phyloP scores from a whole-genome alignment of 805 yeast species.

The Lachancea meyersii region DNA sequence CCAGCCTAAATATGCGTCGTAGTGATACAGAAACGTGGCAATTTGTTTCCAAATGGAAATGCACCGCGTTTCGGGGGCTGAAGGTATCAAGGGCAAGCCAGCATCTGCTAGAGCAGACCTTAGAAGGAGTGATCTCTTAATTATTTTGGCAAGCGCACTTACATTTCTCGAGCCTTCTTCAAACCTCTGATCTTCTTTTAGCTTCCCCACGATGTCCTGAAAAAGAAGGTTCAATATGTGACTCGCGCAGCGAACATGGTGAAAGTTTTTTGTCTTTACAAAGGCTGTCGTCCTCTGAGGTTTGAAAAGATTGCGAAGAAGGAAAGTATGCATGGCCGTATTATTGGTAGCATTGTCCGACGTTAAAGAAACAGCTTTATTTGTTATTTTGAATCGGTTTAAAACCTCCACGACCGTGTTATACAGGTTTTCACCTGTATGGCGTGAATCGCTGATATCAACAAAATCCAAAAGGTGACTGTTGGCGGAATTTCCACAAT shows the following conservation, averaged over 20 bases:
- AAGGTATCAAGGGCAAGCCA: slow-evolving; percentile 6
- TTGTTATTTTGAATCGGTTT: slow-evolving; percentile 1
- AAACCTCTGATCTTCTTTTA: not conserved
- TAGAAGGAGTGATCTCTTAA: not conserved
- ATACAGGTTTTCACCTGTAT: slow-evolving; percentile 1
- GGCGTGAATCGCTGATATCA: not conserved
- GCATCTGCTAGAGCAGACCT: slow-evolving; percentile 1
- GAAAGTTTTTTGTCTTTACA: not conserved
- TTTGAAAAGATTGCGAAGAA: not conserved
- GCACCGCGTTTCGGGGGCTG: slow-evolving; percentile 5
- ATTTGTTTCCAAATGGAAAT: slow-evolving; percentile 8
- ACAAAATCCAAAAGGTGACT: slow-evolving; percentile 11
- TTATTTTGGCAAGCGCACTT: slow-evolving; percentile 2
- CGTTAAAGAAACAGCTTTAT: slow-evolving; percentile 4
- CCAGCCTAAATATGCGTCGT: slow-evolving; percentile 1
- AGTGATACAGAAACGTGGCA: slow-evolving; percentile 2
- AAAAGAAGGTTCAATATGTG: slow-evolving; percentile 2
- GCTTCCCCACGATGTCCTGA: not conserved
- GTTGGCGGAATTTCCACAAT: not conserved
- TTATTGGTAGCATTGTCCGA: slow-evolving; percentile 4
- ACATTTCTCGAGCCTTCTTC: not conserved
- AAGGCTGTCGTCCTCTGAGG: not conserved
- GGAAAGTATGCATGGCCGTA: not conserved
- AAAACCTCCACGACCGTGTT: not conserved
- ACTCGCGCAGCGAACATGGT: slow-evolving; percentile 4